Percentiles rank a stretch among this genome's conserved stretches.
These are phyloP conservation scores for Setaria italica DNA, from an alignment of 202 grass and related monocot genomes.

Conservation along the genomic window DNA sequence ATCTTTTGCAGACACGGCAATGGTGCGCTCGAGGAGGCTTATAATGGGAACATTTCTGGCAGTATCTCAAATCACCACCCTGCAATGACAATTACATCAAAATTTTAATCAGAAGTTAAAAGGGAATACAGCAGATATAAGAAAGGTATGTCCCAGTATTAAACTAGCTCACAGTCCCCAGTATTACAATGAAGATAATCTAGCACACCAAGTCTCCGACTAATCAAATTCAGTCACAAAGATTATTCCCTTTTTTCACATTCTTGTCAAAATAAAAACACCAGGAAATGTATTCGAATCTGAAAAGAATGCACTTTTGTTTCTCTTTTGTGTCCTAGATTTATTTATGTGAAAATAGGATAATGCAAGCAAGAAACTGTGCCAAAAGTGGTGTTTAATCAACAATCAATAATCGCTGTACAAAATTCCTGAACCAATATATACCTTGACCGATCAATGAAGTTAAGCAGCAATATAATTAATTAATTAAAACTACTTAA, in stretches of 20 bases:
- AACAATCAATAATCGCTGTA: not conserved
- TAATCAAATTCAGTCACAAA: conserved; percentile 25
- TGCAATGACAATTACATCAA: conserved; percentile 43
- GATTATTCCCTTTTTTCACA: not conserved
- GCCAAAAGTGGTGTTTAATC: not conserved
- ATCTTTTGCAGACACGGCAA: conserved; percentile 99
- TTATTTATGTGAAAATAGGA: not conserved
- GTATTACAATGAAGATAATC: not conserved
- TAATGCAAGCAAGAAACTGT: conserved; percentile 17
- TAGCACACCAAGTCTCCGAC: not conserved
- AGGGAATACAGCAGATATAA: not conserved
- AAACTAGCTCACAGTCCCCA: conserved; percentile 23
- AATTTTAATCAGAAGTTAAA: not conserved
- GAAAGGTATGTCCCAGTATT: conserved; percentile 23
- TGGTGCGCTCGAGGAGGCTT: conserved; percentile 95
- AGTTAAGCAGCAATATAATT: not conserved
- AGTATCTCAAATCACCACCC: conserved; percentile 97
- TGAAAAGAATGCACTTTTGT: not conserved
- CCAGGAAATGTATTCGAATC: not conserved
- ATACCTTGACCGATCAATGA: not conserved
- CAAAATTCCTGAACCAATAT: conserved; percentile 23
- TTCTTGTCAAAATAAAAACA: not conserved
- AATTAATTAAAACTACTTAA: not conserved
- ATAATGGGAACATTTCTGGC: conserved; percentile 93
- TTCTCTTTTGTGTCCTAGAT: not conserved